Evolutionary conservation across 2,329 filamentous ascomycete species (phyloP).

Genomic region (Colletotrichum coccodes): DNA sequence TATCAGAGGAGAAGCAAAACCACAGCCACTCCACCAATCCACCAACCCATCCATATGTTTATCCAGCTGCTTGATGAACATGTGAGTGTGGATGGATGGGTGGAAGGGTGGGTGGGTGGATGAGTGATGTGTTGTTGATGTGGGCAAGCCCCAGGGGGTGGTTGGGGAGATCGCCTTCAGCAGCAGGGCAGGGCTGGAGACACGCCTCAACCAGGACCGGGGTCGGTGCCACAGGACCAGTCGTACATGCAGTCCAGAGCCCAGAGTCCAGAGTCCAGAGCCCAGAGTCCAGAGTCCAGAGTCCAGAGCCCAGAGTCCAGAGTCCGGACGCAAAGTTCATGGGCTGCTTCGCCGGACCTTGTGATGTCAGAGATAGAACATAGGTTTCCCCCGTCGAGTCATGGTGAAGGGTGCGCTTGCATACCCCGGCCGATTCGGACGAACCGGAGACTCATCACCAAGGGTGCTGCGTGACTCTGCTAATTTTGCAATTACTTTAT

Average conservation of each 20-base stretch:
- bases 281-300: neutral
- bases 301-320: neutral
- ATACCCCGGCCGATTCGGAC: constrained; percentile 19
- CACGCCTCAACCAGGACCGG: constrained; percentile 23
- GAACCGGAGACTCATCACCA: constrained; percentile 4
- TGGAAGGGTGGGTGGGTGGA: constrained; percentile 18
- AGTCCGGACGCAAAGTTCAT: constrained; percentile 3
- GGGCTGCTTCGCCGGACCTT: neutral
- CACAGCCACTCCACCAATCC: constrained; percentile 1
- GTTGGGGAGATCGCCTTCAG: constrained; percentile 14
- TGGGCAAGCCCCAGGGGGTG: constrained; percentile 11
- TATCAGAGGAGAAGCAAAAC: neutral
- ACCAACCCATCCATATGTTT: constrained; percentile 1
- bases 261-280: neutral
- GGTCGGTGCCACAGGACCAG: neutral
- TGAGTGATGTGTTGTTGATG: constrained; percentile 22
- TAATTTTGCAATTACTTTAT: constrained; percentile 22
- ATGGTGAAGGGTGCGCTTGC: constrained; percentile 2
- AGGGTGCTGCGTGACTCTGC: constrained; percentile 1
- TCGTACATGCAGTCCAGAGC: neutral
- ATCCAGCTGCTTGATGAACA: neutral
- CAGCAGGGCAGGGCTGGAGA: constrained; percentile 25
- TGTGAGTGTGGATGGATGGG: neutral
- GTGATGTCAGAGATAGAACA: constrained; percentile 29
- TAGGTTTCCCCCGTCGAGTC: constrained; percentile 23